phyloP scores from a whole-genome alignment of 768 basidiomycete genomes.

The Pulveroboletus sp. region DNA sequence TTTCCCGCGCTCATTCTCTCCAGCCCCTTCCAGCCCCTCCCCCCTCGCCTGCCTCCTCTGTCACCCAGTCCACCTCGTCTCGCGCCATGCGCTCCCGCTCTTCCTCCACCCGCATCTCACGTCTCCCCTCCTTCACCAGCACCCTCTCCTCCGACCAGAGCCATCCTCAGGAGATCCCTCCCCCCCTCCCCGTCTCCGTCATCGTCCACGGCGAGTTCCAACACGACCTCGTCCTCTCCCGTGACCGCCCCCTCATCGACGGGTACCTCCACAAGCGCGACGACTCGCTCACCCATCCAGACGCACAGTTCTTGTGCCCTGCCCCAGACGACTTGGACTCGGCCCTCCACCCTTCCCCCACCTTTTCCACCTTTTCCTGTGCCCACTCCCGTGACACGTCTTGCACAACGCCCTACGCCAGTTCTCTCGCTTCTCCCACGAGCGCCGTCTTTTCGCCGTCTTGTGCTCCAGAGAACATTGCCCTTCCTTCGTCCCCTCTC shows the following conservation, averaged over 20 bases:
- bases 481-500: slow-evolving; percentile 25
- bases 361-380: slow-evolving; percentile 27
- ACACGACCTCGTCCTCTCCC: slow-evolving; percentile 22
- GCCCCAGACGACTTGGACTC: slow-evolving; percentile 27
- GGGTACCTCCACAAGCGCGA: slow-evolving; percentile 12
- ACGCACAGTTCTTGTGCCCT: slow-evolving; percentile 13
- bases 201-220: slow-evolving; percentile 29
- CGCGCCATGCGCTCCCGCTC: slow-evolving; percentile 30
- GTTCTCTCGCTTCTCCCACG: slow-evolving; percentile 21
- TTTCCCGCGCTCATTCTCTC: background rate
- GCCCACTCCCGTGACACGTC: slow-evolving; percentile 26
- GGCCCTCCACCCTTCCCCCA: slow-evolving; percentile 22
- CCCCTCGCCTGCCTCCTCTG: slow-evolving; percentile 26
- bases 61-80: slow-evolving; percentile 26
- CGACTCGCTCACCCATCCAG: slow-evolving; percentile 18
- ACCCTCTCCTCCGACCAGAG: slow-evolving; percentile 34
- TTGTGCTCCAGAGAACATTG: slow-evolving; percentile 25
- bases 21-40: slow-evolving; percentile 23
- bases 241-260: slow-evolving; percentile 12
- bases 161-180: slow-evolving; percentile 23
- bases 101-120: slow-evolving; percentile 29
- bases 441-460: slow-evolving; percentile 15
- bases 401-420: slow-evolving; percentile 22
- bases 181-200: slow-evolving; percentile 29
- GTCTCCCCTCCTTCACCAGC: slow-evolving; percentile 32